Percentiles rank a stretch among this genome's conserved stretches.
phyloP scores from a whole-genome alignment of 495 filamentous ascomycete species.

The Achaetomiella virescens region DNA sequence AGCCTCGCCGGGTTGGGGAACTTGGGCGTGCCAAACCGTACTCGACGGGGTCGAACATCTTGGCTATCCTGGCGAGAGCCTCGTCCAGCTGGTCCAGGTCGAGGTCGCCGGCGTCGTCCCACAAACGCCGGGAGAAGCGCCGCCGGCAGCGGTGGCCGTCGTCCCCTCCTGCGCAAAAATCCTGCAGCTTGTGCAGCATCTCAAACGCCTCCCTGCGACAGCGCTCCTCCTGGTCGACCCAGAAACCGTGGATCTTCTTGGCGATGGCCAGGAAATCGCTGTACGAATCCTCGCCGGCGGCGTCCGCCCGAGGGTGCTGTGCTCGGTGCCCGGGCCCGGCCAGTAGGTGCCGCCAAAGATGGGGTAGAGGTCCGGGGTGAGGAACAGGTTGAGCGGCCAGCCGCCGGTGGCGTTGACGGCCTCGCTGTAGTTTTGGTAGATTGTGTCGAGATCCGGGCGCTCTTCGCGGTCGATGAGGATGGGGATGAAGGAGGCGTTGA shows the following conservation, averaged over 20 bases:
- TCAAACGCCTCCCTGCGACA: slow-evolving; percentile 77
- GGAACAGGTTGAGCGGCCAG: slow-evolving; percentile 95
- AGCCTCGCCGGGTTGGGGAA: slow-evolving; percentile 88
- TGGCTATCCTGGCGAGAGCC: slow-evolving; percentile 71
- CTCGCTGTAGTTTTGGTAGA: slow-evolving; percentile 98
- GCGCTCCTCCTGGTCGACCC: slow-evolving; percentile 74
- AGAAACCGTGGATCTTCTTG: slow-evolving; percentile 71
- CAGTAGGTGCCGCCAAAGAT: slow-evolving; percentile 97
- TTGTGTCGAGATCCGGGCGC: slow-evolving; percentile 88
- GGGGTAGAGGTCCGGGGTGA: slow-evolving; percentile 87
- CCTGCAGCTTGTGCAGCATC: slow-evolving; percentile 70
- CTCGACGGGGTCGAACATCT: slow-evolving; percentile 69
- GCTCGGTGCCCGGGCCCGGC: slow-evolving; percentile 68
- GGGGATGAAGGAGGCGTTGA: slow-evolving; percentile 86
- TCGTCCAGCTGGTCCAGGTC: slow-evolving; percentile 91
- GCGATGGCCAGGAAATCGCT: slow-evolving; percentile 73
- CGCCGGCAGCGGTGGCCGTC: slow-evolving; percentile 17
- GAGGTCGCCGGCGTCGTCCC: slow-evolving; percentile 43
- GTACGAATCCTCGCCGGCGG: slow-evolving; percentile 46
- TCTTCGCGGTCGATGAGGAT: slow-evolving; percentile 94
- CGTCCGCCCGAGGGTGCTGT: slow-evolving; percentile 30
- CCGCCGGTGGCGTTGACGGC: slow-evolving; percentile 88
- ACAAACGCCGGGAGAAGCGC: neutral
- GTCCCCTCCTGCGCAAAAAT: slow-evolving; percentile 86
- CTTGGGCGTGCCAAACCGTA: slow-evolving; percentile 80